Conservation (phyloP, 176 grass and related monocot genomes). For the Avena eriantha region DNA sequence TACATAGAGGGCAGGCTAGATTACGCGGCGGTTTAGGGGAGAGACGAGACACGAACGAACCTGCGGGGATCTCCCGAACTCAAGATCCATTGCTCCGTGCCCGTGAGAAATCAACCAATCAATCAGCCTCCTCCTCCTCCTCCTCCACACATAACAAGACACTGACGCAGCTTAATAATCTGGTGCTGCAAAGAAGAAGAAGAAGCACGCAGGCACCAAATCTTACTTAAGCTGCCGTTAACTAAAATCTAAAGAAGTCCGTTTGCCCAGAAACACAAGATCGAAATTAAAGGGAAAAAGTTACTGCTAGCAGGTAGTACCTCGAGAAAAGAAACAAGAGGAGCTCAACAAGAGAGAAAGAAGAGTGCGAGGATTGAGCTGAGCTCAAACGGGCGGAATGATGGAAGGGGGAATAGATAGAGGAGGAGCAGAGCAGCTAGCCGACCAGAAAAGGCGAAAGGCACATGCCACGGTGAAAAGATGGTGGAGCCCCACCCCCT, state of each 20-base stretch:
- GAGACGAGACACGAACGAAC: constrained; percentile 21
- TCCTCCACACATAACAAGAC: not conserved
- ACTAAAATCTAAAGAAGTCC: not conserved
- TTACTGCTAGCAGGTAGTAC: not conserved
- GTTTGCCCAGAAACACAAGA: not conserved
- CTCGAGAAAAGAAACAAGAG: constrained; percentile 17
- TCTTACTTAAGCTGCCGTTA: constrained; percentile 11
- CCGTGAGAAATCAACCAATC: constrained; percentile 11
- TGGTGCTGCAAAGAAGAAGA: constrained; percentile 24
- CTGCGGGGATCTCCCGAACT: constrained; percentile 63
- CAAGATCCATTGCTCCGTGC: constrained; percentile 69
- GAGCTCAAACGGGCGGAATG: not conserved
- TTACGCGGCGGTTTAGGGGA: not conserved
- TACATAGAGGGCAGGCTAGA: not conserved
- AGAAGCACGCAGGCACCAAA: not conserved
- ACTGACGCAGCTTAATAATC: not conserved
- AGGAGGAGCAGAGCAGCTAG: constrained; percentile 24
- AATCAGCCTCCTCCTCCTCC: constrained; percentile 23
- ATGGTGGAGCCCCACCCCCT: constrained; percentile 41
- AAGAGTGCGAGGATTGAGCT: constrained; percentile 11
- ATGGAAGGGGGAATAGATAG: not conserved
- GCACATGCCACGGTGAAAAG: constrained; percentile 61
- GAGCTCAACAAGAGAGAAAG: not conserved
- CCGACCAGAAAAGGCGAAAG: constrained; percentile 59
- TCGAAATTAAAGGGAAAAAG: not conserved